A percentile compares a stretch with the other conserved stretches of the same genome.
phyloP scores from a whole-genome alignment of 805 yeast species.

The Starmerella ratchasimensis region DNA sequence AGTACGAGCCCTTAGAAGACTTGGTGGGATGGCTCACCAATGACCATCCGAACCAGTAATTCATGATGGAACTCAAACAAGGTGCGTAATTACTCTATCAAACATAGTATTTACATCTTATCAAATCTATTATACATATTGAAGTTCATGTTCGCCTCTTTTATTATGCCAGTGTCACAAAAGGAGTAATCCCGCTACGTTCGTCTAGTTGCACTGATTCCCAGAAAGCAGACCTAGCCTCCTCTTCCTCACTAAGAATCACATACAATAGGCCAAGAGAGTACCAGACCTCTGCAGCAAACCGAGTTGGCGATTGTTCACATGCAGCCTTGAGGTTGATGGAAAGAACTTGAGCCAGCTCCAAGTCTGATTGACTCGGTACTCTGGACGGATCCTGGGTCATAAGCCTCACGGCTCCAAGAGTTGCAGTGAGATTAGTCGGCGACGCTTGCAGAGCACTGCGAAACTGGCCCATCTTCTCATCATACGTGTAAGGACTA shows the following conservation, averaged over 20 bases:
- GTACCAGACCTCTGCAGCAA: constrained; percentile 55
- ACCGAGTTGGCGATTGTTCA: constrained; percentile 29
- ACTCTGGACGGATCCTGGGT: neutral
- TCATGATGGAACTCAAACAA: too few relatives aligned
- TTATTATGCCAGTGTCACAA: constrained; percentile 4
- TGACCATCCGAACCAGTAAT: too few relatives aligned
- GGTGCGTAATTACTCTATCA: too few relatives aligned
- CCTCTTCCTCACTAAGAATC: constrained; percentile 37
- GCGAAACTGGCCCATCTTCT: constrained; percentile 8
- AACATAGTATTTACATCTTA: neutral
- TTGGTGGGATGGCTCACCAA: constrained; percentile 57
- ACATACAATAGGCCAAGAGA: constrained; percentile 52
- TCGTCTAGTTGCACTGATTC: constrained; percentile 22
- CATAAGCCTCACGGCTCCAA: constrained; percentile 15
- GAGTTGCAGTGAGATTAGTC: constrained; percentile 13
- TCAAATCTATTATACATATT: neutral
- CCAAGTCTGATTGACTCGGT: neutral
- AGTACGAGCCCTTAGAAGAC: constrained; percentile 85
- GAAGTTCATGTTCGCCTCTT: neutral
- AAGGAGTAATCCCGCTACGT: constrained; percentile 14
- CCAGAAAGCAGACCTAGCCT: constrained; percentile 42
- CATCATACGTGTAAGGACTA: too few relatives aligned
- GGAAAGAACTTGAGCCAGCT: constrained; percentile 5
- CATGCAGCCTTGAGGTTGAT: constrained; percentile 15
- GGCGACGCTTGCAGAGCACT: constrained; percentile 16